Evolutionary conservation across 1,284 basidiomycete species (phyloP), one percentile per base, ranked within the genome.

Genomic region (Microbotryomycetes sp.): DNA sequence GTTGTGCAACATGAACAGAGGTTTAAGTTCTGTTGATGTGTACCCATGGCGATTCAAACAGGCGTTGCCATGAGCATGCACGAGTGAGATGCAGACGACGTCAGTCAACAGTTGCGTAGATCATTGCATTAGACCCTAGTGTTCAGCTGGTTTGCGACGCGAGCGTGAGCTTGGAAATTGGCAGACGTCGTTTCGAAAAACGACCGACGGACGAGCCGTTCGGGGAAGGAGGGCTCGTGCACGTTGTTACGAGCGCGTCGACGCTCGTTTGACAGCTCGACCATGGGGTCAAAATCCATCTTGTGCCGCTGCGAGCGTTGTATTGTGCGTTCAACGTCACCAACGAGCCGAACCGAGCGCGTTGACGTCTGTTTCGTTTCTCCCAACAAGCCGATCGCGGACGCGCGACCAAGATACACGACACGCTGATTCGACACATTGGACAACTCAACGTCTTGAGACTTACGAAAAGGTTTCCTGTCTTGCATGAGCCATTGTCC

Each of bases 1-100:
- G 76, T 98, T 98, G 80, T 98, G 94, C 54, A 88, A 75, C 80
- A 93, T 88, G 80, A 98, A 98, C 66, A 92, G 82, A 54, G 82
- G 77, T 72, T 87, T 92, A 73, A 96, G 85, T 51, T 69, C 79
- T 88, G 89, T 74, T 83, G 12, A 19, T 42, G 36, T 42, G 9
- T 42, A 81, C 47, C 87, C 82, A 71, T 81, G 80, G 69, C 82
- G 82, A 75, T 82, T 81, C 77, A 49, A 3, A 46, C 29, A 14
- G 28, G 19, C 31, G 42, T 29, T 46, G 55, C 12, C 28, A 0
- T 47, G 22, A n/a, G 9, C 1, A 14, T 16, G 30, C 50, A 52
- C n/a, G n/a, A n/a, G 2, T 25, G 46, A 16, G 48, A 31, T 30
- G 36, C 48, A 30, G n/a, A 50, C 23, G 12, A 36, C 23, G 29